phyloP scores from a whole-genome alignment of 208 protist species.

The Crithidia sp. region DNA sequence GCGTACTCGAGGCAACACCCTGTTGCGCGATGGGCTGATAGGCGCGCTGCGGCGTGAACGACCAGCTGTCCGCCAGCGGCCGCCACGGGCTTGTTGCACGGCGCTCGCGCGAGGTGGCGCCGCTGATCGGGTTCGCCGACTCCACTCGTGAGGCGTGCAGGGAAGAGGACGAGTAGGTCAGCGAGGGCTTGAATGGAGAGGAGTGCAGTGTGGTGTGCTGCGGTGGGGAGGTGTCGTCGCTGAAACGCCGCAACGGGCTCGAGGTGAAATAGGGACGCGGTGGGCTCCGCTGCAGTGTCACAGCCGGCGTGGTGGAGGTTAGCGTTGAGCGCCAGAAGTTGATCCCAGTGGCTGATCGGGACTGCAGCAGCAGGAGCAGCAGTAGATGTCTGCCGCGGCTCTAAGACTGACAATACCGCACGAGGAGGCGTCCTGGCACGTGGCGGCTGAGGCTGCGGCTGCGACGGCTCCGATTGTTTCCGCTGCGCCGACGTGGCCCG shows the following conservation, averaged over 20 bases:
- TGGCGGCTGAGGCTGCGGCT: neutral
- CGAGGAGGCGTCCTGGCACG: too few relatives aligned
- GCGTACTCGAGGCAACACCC: constrained; percentile 1
- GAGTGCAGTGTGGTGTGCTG: neutral
- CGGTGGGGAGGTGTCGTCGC: neutral
- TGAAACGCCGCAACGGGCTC: constrained; percentile 14
- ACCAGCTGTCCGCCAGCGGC: constrained; percentile 5
- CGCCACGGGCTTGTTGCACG: neutral
- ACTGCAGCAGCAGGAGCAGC: too few relatives aligned
- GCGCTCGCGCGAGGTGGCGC: neutral
- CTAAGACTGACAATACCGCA: too few relatives aligned
- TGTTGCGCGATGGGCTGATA: constrained; percentile 20
- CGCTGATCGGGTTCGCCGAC: neutral
- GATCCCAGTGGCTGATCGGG: too few relatives aligned
- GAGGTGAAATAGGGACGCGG: constrained; percentile 1
- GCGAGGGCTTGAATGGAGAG: constrained; percentile 12
- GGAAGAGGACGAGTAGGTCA: constrained; percentile 15
- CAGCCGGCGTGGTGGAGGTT: too few relatives aligned
- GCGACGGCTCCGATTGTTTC: neutral
- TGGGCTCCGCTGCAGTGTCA: neutral
- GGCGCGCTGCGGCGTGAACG: neutral
- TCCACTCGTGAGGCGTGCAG: neutral
- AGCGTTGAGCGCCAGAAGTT: too few relatives aligned
- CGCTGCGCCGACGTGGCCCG: neutral
- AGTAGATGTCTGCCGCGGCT: too few relatives aligned